phyloP scores from a whole-genome alignment of 2,329 filamentous ascomycete species.

The Tolypocladium capitatum region DNA sequence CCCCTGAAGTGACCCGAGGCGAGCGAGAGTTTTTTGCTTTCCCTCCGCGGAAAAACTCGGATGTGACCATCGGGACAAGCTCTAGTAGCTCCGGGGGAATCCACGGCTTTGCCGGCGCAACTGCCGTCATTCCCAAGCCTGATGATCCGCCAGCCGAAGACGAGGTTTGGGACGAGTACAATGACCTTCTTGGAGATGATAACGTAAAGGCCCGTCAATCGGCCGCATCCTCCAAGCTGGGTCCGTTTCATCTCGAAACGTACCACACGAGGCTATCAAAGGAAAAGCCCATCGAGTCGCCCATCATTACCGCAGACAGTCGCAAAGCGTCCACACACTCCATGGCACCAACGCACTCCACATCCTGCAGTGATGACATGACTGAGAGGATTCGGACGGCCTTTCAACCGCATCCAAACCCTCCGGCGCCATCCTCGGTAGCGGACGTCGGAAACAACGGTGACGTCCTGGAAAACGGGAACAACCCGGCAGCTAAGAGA shows the following conservation, averaged over 20 bases:
- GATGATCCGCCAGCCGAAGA: slow-evolving; percentile 59
- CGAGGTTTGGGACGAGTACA: slow-evolving; percentile 89
- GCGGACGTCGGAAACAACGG: slow-evolving; percentile 18
- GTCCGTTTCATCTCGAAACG: slow-evolving; percentile 42
- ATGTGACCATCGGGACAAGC: slow-evolving; percentile 32
- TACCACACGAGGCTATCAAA: slow-evolving; percentile 26
- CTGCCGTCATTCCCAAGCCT: slow-evolving; percentile 50
- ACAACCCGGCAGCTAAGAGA: slow-evolving; percentile 13
- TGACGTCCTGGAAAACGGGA: background rate
- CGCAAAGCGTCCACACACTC: slow-evolving; percentile 19
- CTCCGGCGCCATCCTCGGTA: slow-evolving; percentile 29
- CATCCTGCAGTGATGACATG: slow-evolving; percentile 42
- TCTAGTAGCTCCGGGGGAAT: slow-evolving; percentile 53
- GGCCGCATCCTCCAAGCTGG: slow-evolving; percentile 40
- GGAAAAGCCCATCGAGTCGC: slow-evolving; percentile 31
- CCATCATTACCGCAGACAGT: slow-evolving; percentile 25
- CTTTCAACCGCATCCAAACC: slow-evolving; percentile 27
- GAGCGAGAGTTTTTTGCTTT: slow-evolving; percentile 60
- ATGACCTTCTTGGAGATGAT: slow-evolving; percentile 68
- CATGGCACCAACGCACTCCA: slow-evolving; percentile 29
- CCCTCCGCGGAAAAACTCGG: slow-evolving; percentile 58
- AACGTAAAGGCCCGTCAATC: slow-evolving; percentile 31
- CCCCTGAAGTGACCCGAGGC: slow-evolving; percentile 16
- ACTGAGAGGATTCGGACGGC: slow-evolving; percentile 37
- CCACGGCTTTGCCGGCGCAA: slow-evolving; percentile 46